These are phyloP conservation scores for Vitis rupestris DNA, from an alignment of 164 flowering plant genomes.

Conservation along the genomic window DNA sequence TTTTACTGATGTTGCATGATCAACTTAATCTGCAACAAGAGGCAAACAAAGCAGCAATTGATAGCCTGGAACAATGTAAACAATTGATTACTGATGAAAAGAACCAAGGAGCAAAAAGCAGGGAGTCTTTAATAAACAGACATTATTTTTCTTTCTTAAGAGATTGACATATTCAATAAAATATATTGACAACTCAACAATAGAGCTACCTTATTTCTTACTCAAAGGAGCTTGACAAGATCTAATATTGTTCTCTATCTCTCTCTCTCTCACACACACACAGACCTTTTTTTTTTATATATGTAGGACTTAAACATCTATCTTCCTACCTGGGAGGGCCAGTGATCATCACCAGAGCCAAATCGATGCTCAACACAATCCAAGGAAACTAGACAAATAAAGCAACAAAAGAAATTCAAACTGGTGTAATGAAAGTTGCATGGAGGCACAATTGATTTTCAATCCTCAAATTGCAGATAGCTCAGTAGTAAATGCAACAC, in stretches of 20 bases:
- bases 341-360: too few relatives aligned
- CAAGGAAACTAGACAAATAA: not conserved
- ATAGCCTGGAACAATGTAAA: not conserved
- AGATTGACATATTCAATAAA: not conserved
- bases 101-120: not conserved
- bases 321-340: too few relatives aligned
- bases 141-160: not conserved
- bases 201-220: too few relatives aligned
- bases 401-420: not conserved
- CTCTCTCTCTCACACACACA: too few relatives aligned
- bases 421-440: not conserved
- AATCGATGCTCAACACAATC: too few relatives aligned
- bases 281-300: too few relatives aligned
- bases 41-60: not conserved
- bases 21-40: not conserved
- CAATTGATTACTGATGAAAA: not conserved
- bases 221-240: too few relatives aligned
- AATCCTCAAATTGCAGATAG: slow-evolving; percentile 4
- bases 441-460: not conserved
- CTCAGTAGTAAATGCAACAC: not conserved
- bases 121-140: not conserved
- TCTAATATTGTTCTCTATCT: too few relatives aligned
- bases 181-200: not conserved
- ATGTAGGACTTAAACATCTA: too few relatives aligned
- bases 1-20: not conserved